These are phyloP conservation scores for Paxillus involutus DNA, from an alignment of 768 basidiomycete genomes.

Conservation along the genomic window DNA sequence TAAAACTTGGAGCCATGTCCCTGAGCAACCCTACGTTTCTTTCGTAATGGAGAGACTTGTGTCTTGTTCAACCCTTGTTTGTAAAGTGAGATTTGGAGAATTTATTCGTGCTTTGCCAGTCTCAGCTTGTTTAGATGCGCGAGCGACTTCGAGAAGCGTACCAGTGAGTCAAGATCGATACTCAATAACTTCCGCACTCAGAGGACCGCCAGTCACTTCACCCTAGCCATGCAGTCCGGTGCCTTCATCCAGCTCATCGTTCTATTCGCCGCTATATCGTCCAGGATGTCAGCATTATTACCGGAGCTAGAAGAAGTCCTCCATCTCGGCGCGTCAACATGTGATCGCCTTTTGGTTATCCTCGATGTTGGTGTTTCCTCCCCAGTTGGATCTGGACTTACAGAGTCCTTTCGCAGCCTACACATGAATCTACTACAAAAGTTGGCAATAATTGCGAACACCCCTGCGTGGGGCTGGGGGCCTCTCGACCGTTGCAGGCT, in stretches of 20 bases:
- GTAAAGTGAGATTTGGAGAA: conserved; percentile 40
- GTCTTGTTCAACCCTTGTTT: conserved; percentile 38
- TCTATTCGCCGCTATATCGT: conserved; percentile 58
- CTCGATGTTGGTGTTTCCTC: conserved; percentile 31
- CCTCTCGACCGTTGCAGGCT: neutral
- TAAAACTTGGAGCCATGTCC: conserved; percentile 64
- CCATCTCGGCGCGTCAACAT: conserved; percentile 24
- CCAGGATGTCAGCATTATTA: conserved; percentile 50
- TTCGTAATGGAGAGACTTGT: conserved; percentile 37
- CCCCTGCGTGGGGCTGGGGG: neutral
- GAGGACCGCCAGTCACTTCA: conserved; percentile 48
- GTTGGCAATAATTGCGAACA: neutral
- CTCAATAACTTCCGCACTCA: neutral
- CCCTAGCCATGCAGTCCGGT: conserved; percentile 65
- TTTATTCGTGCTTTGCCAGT: neutral
- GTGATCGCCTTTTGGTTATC: conserved; percentile 27
- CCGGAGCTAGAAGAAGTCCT: conserved; percentile 44
- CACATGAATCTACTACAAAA: neutral
- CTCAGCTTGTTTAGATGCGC: conserved; percentile 38
- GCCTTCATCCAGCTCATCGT: conserved; percentile 73
- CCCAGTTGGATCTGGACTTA: conserved; percentile 1
- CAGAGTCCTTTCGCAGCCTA: conserved; percentile 15
- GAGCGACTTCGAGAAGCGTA: conserved; percentile 51
- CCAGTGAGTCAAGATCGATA: conserved; percentile 38
- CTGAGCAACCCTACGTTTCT: conserved; percentile 37